Conservation (phyloP, 495 filamentous ascomycete species). For the Bacidia gigantensis region DNA sequence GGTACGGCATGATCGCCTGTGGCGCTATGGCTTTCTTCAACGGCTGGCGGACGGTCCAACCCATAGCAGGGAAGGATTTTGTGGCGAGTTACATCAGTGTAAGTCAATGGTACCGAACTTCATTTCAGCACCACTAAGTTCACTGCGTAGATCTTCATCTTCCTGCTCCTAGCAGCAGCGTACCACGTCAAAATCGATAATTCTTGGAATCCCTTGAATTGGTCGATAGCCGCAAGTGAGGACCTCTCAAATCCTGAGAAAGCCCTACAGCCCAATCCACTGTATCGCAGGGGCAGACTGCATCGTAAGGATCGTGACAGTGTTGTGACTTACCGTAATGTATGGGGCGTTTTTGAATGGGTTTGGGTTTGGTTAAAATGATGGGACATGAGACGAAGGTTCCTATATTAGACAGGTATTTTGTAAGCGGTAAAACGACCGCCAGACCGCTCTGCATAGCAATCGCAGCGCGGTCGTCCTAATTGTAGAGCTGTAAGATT, state of each 20-base stretch:
- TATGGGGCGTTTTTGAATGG: conserved; percentile 2
- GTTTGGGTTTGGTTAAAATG: not conserved
- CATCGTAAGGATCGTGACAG: not conserved
- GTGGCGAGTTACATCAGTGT: conserved; percentile 36
- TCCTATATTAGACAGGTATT: too few relatives aligned
- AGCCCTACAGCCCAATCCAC: not conserved
- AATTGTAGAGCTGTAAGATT: not conserved
- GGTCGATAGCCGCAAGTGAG: conserved; percentile 6
- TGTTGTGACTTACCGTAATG: conserved; percentile 1
- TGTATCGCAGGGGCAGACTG: conserved; percentile 6
- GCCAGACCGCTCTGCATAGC: too few relatives aligned
- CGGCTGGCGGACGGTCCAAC: conserved; percentile 27
- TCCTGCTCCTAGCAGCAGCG: conserved; percentile 20
- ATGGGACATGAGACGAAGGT: not conserved
- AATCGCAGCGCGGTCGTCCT: too few relatives aligned
- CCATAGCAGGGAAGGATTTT: conserved; percentile 29
- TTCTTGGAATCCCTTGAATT: conserved; percentile 18
- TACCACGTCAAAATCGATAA: conserved; percentile 23
- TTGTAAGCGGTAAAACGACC: too few relatives aligned
- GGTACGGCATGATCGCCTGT: conserved; percentile 31
- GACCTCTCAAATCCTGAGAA: conserved; percentile 8
- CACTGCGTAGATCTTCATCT: conserved; percentile 16
- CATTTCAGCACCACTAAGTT: not conserved
- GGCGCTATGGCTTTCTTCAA: conserved; percentile 33
- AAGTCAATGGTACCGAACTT: conserved; percentile 11